Base-by-base conservation (phyloP, 371 early-diverging fungal species). In the Zychaea mexicana region DNA sequence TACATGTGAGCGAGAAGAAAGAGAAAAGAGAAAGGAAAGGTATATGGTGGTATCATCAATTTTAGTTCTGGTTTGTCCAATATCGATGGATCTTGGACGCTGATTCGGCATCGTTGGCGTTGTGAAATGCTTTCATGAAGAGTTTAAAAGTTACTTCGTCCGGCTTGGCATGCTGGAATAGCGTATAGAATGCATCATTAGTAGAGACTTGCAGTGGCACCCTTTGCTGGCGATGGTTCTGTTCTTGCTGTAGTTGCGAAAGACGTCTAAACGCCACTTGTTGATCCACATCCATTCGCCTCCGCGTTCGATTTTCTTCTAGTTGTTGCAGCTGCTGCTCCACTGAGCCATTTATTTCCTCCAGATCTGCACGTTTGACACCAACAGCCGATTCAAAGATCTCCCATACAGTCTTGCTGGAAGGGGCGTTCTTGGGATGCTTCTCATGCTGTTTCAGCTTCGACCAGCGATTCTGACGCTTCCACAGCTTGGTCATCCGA, bases 71-170 rank as follows among this genome's bases (percentile, higher is more conserved):
- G n/a, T 42, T 30, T 38, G 30, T 62, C 62, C 52, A 53, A 30
- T 28, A 54, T 3, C 61, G 22, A 39, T 68, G 49, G 8, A 66
- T 58, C 21, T 31, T 49, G 21, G 61, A 55, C 15, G 78, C 78
- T 56, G 78, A 69, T 36, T 61, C 36, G 27, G 42, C 42, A 68
- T 77, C 74, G 17, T 65, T 62, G 2, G 64, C 61, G n/a, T 62
- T 65, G 2, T 57, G 54, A 63, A 78, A 78, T 15, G 78, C 78
- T 55, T 71, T 75, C 61, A 75, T 73, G 65, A 78, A 78, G 3
- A 75, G 42, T 53, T 71, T 73, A 24, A 71, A 75, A 4, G 78
- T 78, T 7, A 65, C 55, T 39, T 65, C 56, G 39, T 78, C 68
- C 21, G 78, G 60, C 33, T 69, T 59, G 28, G 24, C 59, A 17